Percentiles rank a stretch among this genome's conserved stretches.
Evolutionary conservation across 176 grass and related monocot genomes (phyloP).

Genomic region (Puya raimondii): DNA sequence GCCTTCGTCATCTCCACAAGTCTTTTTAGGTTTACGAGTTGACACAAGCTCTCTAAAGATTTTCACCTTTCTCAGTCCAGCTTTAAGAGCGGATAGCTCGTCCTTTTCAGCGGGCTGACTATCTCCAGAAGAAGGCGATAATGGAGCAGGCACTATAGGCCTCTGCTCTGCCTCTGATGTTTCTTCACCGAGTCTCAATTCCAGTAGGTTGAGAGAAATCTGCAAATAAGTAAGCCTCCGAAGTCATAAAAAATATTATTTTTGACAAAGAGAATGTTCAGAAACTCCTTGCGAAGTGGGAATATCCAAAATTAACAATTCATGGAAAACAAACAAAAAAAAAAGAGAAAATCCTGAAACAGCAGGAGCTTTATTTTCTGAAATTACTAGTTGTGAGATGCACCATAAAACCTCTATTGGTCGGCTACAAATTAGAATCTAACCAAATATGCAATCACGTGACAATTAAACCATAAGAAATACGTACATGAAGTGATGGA

Average conservation of each 20-base stretch:
- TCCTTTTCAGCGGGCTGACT: slow-evolving; percentile 58
- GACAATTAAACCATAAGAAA: slow-evolving; percentile 16
- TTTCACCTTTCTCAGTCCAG: slow-evolving; percentile 76
- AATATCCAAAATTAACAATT: not conserved
- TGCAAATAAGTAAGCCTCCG: slow-evolving; percentile 27
- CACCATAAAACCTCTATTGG: too few species aligned
- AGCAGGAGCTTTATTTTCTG: not conserved
- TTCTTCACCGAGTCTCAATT: slow-evolving; percentile 34
- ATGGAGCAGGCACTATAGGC: slow-evolving; percentile 23
- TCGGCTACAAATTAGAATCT: too few species aligned
- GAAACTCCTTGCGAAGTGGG: not conserved
- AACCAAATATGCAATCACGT: slow-evolving; percentile 2
- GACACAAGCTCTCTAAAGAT: slow-evolving; percentile 64
- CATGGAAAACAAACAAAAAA: too few species aligned
- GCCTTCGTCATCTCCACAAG: slow-evolving; percentile 49
- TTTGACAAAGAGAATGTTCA: slow-evolving; percentile 8
- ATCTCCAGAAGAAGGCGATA: slow-evolving; percentile 59
- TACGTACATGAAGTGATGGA: slow-evolving; percentile 74
- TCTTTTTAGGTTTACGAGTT: slow-evolving; percentile 51
- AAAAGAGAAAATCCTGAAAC: too few species aligned
- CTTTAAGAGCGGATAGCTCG: slow-evolving; percentile 75
- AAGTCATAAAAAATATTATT: slow-evolving; percentile 19
- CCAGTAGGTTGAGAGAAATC: slow-evolving; percentile 43
- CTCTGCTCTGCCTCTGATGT: slow-evolving; percentile 37
- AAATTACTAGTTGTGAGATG: not conserved